Percentiles rank a stretch among this genome's conserved stretches.
Evolutionary conservation across 805 yeast genomes (phyloP).

Genomic region (Sungouiozyma ichnusensis): DNA sequence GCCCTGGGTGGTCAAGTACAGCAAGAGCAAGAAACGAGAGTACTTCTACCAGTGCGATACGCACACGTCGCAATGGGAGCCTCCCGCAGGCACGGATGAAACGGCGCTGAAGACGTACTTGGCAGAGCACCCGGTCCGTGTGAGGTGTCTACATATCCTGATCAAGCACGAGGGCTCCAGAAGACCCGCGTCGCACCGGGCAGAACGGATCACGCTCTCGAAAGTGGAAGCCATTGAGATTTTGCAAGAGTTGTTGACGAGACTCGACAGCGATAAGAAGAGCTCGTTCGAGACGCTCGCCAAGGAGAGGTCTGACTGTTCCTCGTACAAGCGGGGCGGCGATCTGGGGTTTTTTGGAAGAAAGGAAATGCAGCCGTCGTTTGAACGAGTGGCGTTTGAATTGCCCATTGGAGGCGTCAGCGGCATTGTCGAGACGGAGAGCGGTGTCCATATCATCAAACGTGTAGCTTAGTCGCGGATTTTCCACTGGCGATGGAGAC

Average conservation of each 20-base stretch:
- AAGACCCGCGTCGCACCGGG: constrained; percentile 88
- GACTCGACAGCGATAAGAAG: constrained; percentile 3
- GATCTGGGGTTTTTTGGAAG: constrained; percentile 82
- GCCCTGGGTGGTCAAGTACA: constrained; percentile 72
- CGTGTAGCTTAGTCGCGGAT: neutral
- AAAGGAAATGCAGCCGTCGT: constrained; percentile 93
- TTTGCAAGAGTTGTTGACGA: constrained; percentile 35
- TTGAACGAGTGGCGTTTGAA: constrained; percentile 78
- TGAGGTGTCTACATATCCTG: constrained; percentile 72
- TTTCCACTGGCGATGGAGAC: no score
- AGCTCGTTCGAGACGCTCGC: constrained; percentile 57
- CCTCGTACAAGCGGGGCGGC: constrained; percentile 78
- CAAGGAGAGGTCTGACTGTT: constrained; percentile 75
- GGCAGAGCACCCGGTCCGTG: constrained; percentile 47
- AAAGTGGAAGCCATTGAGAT: constrained; percentile 76
- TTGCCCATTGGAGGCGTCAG: constrained; percentile 77
- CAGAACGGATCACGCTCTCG: constrained; percentile 58
- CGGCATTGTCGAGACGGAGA: constrained; percentile 75
- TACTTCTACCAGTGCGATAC: constrained; percentile 68
- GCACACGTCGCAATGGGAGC: constrained; percentile 77
- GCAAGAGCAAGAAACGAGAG: constrained; percentile 74
- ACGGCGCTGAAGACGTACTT: constrained; percentile 49
- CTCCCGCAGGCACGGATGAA: constrained; percentile 74
- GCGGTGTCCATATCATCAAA: constrained; percentile 83
- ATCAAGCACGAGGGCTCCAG: constrained; percentile 77